These are phyloP conservation scores for Cryptomeria japonica DNA, from an alignment of 75 land plant genomes.

Conservation along the genomic window DNA sequence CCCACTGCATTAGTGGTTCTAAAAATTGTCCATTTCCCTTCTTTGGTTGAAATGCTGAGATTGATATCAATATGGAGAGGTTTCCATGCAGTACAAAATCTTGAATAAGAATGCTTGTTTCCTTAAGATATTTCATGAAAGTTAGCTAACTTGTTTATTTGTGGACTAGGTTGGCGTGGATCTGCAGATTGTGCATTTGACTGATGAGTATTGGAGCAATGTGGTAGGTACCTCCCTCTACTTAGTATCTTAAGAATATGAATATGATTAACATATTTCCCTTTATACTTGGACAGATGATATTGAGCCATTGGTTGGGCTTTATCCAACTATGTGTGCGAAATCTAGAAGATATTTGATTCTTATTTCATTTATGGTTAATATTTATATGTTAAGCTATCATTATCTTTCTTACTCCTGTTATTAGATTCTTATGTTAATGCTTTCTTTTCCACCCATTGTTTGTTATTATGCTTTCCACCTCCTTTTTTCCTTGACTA, in stretches of 20 bases:
- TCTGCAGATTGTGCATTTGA: constrained; percentile 88
- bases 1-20: neutral
- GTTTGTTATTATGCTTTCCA: neutral
- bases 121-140: neutral
- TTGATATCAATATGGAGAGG: neutral
- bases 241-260: neutral
- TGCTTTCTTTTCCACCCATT: neutral
- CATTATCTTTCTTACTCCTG: neutral
- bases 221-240: constrained; percentile 54
- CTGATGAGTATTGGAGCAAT: constrained; percentile 88
- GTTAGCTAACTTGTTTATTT: neutral
- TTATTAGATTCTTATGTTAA: neutral
- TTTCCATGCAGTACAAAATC: neutral
- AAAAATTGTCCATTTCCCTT: neutral
- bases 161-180: constrained; percentile 74
- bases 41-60: neutral
- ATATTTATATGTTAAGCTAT: neutral
- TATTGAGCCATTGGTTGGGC: neutral
- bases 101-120: neutral
- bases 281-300: neutral
- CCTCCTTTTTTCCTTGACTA: neutral
- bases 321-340: neutral
- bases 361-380: neutral
- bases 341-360: neutral
- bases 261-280: neutral